phyloP scores from a whole-genome alignment of 176 grass and related monocot genomes.

The Carex littledalei region DNA sequence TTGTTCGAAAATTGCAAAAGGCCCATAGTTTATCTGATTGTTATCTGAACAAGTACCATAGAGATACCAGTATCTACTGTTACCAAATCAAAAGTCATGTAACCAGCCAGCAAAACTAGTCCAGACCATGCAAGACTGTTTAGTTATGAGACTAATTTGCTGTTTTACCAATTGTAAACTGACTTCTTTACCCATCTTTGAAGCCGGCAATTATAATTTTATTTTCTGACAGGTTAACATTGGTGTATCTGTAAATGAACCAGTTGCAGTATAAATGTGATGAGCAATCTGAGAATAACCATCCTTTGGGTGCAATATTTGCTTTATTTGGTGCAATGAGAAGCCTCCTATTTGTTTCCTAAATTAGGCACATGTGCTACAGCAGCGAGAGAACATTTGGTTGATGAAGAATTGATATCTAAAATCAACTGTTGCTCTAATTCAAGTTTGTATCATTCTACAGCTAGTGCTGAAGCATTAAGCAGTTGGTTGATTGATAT shows the following conservation, averaged over 20 bases:
- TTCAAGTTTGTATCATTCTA: no score
- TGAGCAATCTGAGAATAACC: conserved; percentile 7
- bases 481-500: no score
- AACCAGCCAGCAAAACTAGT: neutral
- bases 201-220: neutral
- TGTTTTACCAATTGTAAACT: neutral
- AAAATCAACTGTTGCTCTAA: no score
- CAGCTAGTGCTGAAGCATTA: no score
- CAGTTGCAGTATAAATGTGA: conserved; percentile 56
- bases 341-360: conserved; percentile 12
- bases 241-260: conserved; percentile 85
- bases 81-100: neutral
- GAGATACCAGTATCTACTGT: neutral
- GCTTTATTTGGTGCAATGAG: conserved; percentile 40
- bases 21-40: conserved; percentile 13
- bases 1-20: neutral
- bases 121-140: neutral
- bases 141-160: neutral
- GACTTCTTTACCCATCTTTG: neutral
- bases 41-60: neutral
- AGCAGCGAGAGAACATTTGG: no score
- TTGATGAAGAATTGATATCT: no score
- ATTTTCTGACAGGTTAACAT: no score
- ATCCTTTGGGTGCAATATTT: conserved; percentile 38
- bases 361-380: conserved; percentile 15